Evolutionary conservation across 2,329 filamentous ascomycete species (phyloP).

Genomic region (Seiridium cupressi): DNA sequence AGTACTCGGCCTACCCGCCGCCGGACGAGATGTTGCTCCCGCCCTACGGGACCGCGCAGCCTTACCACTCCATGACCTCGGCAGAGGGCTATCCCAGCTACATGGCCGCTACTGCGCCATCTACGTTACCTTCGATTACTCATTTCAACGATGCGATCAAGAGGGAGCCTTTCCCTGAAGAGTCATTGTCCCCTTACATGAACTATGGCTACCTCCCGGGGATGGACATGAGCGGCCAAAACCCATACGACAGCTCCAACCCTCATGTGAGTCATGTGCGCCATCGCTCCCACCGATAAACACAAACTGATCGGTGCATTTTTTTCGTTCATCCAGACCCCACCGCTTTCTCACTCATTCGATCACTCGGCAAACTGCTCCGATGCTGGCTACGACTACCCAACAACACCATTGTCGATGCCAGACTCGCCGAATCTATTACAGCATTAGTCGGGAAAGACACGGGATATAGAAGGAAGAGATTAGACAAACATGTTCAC

Average conservation of each 20-base stretch:
- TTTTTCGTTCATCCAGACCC: slow-evolving; percentile 58
- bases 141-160: slow-evolving; percentile 66
- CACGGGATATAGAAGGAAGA: background rate
- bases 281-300: slow-evolving; percentile 36
- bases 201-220: slow-evolving; percentile 64
- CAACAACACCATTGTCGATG: slow-evolving; percentile 72
- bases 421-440: slow-evolving; percentile 62
- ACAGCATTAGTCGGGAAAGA: slow-evolving; percentile 18
- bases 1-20: slow-evolving; percentile 65
- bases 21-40: slow-evolving; percentile 63
- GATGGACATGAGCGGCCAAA: slow-evolving; percentile 60
- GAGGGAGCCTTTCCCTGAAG: slow-evolving; percentile 59
- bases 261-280: slow-evolving; percentile 71
- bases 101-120: slow-evolving; percentile 52
- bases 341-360: slow-evolving; percentile 72
- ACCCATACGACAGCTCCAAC: slow-evolving; percentile 65
- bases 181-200: slow-evolving; percentile 64
- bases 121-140: slow-evolving; percentile 63
- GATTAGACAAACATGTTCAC: slow-evolving; percentile 7
- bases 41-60: slow-evolving; percentile 53
- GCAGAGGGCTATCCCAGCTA: slow-evolving; percentile 55
- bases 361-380: slow-evolving; percentile 65
- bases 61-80: slow-evolving; percentile 51
- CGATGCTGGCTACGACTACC: slow-evolving; percentile 62
- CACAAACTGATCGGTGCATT: slow-evolving; percentile 48